Conservation (phyloP, 495 filamentous ascomycete species). For the Tuber calosporum region DNA sequence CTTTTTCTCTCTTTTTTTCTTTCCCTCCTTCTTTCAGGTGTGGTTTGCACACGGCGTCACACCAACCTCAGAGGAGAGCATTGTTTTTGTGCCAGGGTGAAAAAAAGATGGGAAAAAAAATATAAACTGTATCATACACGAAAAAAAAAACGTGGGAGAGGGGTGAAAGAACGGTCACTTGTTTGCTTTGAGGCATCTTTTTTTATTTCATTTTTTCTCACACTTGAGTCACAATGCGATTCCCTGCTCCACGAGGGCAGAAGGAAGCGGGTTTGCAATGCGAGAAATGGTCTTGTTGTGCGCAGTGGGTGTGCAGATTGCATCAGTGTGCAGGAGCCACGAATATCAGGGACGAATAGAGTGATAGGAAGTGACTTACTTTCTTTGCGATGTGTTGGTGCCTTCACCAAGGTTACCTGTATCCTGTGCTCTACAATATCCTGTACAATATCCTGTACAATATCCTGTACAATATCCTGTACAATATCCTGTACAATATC, state of each 20-base stretch:
- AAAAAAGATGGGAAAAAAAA: not conserved
- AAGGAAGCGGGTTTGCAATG: not conserved
- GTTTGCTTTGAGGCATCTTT: not conserved
- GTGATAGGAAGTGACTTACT: conserved; percentile 10
- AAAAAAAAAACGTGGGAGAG: conserved; percentile 3
- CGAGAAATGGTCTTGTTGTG: not conserved
- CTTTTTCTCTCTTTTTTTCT: conserved; percentile 6
- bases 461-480: no score
- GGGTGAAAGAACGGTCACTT: not conserved
- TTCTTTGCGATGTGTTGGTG: conserved; percentile 12
- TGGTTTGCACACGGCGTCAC: not conserved
- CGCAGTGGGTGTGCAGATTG: conserved; percentile 19
- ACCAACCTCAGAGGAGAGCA: not conserved
- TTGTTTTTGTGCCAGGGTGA: not conserved
- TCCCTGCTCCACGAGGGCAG: not conserved
- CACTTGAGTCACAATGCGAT: conserved; percentile 2
- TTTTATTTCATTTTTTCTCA: not conserved
- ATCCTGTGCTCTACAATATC: no score
- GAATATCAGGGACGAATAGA: conserved; percentile 10
- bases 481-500: no score
- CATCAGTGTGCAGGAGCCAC: conserved; percentile 26
- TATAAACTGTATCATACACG: not conserved
- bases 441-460: no score
- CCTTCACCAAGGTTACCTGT: no score
- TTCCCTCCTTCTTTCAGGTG: not conserved